phyloP scores from a whole-genome alignment of 2,329 filamentous ascomycete genomes.

The Aspergillus bombycis region DNA sequence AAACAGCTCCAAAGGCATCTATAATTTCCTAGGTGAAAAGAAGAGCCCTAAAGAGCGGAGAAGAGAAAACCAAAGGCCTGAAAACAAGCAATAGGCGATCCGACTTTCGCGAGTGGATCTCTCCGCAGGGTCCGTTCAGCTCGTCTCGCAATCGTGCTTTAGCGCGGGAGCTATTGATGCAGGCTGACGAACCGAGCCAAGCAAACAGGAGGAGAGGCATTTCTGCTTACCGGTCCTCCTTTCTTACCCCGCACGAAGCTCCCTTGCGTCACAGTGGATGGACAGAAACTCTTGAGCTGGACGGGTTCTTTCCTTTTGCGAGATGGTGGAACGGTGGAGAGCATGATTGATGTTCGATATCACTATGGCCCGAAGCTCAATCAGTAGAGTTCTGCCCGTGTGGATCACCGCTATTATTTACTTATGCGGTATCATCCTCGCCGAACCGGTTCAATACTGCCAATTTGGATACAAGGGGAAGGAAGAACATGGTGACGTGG shows the following conservation, averaged over 20 bases:
- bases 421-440: neutral
- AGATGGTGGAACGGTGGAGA: neutral
- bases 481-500: neutral
- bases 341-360: neutral
- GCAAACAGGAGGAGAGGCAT: neutral
- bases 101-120: neutral
- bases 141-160: neutral
- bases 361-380: neutral
- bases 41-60: no score
- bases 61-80: no score
- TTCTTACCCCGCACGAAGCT: neutral
- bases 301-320: neutral
- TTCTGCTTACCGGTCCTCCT: neutral
- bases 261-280: neutral
- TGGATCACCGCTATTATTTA: neutral
- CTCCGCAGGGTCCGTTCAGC: neutral
- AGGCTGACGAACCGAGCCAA: neutral
- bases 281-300: neutral
- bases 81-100: neutral
- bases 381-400: neutral
- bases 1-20: no score
- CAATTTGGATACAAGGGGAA: constrained; percentile 9
- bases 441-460: constrained; percentile 16
- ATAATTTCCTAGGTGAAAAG: no score
- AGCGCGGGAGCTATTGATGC: neutral